Evolutionary conservation across 2,329 filamentous ascomycete genomes (phyloP).

Genomic region (Botrytis deweyae): DNA sequence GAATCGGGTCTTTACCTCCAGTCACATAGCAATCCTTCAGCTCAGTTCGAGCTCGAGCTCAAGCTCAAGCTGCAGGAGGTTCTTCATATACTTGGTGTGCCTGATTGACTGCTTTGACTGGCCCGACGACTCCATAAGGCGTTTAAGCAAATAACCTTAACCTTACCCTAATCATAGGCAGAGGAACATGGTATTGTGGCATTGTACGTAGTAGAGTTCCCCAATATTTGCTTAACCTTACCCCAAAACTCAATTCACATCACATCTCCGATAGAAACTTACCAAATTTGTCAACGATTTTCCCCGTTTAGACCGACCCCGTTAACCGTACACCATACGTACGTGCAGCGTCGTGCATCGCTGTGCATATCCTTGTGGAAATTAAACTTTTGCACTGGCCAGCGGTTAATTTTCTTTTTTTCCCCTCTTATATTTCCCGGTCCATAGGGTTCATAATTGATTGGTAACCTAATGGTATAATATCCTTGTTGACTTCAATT

Average conservation of each 20-base stretch:
- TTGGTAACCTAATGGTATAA: neutral
- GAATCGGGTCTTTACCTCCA: neutral
- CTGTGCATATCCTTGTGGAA: slow-evolving; percentile 4
- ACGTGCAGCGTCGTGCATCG: neutral
- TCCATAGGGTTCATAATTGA: neutral
- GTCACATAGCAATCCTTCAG: neutral
- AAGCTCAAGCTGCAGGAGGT: neutral
- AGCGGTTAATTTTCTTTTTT: neutral
- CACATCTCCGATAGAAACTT: neutral
- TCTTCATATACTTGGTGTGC: neutral
- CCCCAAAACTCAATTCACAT: neutral
- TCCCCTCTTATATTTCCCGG: neutral
- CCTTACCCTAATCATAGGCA: neutral
- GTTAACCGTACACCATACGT: neutral
- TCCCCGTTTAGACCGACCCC: neutral
- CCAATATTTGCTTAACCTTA: neutral
- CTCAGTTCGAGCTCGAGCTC: neutral
- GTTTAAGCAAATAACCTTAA: neutral
- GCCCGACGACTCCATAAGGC: neutral
- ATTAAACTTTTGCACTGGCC: neutral
- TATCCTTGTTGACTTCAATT: neutral
- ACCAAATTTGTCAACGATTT: neutral
- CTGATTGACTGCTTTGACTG: neutral
- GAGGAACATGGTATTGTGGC: neutral
- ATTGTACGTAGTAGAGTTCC: neutral